Conservation (phyloP, 2,329 filamentous ascomycete species). For the Claviceps sp. region DNA sequence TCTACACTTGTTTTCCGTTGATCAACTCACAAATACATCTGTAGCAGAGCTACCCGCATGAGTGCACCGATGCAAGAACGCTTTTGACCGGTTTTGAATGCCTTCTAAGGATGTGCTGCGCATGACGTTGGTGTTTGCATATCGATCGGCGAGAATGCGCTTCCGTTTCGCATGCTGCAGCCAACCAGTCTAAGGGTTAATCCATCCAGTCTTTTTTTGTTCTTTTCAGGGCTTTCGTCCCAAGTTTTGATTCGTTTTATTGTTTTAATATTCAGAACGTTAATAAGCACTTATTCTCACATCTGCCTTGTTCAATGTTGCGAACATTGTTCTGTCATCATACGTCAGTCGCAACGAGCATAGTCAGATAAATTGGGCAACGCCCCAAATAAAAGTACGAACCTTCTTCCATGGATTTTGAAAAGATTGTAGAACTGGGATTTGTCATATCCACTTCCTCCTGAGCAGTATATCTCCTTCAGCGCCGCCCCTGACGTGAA, state of each 20-base stretch:
- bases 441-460: conserved; percentile 51
- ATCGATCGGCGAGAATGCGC: conserved; percentile 50
- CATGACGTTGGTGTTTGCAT: conserved; percentile 55
- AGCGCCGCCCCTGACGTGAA: conserved; percentile 24
- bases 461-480: conserved; percentile 40
- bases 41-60: conserved; percentile 16
- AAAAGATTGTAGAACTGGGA: conserved; percentile 52
- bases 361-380: neutral
- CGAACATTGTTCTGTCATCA: conserved; percentile 41
- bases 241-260: neutral
- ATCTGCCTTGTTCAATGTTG: conserved; percentile 39
- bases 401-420: conserved; percentile 42
- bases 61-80: conserved; percentile 40
- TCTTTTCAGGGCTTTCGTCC: neutral
- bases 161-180: conserved; percentile 48
- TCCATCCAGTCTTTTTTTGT: neutral
- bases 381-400: conserved; percentile 8
- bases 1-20: neutral
- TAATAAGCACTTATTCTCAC: conserved; percentile 19
- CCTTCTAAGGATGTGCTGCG: conserved; percentile 39
- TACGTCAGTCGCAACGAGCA: neutral
- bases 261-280: too few species aligned
- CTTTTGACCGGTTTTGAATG: conserved; percentile 41
- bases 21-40: conserved; percentile 47
- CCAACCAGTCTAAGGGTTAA: neutral